phyloP scores from a whole-genome alignment of 495 filamentous ascomycete genomes.

The Daldinia childiae region DNA sequence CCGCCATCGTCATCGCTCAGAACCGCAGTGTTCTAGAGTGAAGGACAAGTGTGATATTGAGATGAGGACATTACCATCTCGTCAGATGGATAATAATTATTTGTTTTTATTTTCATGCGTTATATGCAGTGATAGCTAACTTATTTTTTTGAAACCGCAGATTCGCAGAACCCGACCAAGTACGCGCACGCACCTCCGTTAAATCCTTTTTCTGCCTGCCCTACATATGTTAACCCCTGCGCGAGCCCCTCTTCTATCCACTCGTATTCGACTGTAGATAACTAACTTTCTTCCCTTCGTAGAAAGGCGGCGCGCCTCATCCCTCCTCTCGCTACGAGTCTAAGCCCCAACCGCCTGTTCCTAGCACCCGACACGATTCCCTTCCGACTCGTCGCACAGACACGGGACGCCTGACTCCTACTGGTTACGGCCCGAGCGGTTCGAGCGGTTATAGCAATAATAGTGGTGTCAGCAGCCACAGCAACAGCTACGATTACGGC shows the following conservation, averaged over 20 bases:
- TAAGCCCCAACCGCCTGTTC: slow-evolving; percentile 46
- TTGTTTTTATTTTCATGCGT: slow-evolving; percentile 28
- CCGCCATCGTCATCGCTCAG: slow-evolving; percentile 33
- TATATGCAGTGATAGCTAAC: slow-evolving; percentile 33
- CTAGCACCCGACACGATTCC: slow-evolving; percentile 34
- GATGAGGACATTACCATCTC: slow-evolving; percentile 2
- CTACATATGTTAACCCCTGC: slow-evolving; percentile 22
- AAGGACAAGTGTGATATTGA: background rate
- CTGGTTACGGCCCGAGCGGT: slow-evolving; percentile 41
- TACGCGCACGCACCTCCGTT: slow-evolving; percentile 53
- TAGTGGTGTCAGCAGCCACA: slow-evolving; percentile 7
- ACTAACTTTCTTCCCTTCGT: slow-evolving; percentile 23
- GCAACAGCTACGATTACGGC: slow-evolving; percentile 30
- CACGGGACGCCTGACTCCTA: slow-evolving; percentile 48
- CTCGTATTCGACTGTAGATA: slow-evolving; percentile 2
- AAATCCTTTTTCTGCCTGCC: slow-evolving; percentile 6
- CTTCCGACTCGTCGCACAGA: slow-evolving; percentile 47
- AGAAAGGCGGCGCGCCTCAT: slow-evolving; percentile 49
- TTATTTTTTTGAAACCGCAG: slow-evolving; percentile 56
- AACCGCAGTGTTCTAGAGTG: slow-evolving; percentile 17
- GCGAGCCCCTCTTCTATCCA: slow-evolving; percentile 33
- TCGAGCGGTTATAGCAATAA: slow-evolving; percentile 29
- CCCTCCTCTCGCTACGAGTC: slow-evolving; percentile 52
- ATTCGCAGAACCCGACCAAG: slow-evolving; percentile 94
- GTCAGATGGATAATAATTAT: slow-evolving; percentile 21